phyloP scores from a whole-genome alignment of 495 filamentous ascomycete species.

The Evansstolkia leycettana region DNA sequence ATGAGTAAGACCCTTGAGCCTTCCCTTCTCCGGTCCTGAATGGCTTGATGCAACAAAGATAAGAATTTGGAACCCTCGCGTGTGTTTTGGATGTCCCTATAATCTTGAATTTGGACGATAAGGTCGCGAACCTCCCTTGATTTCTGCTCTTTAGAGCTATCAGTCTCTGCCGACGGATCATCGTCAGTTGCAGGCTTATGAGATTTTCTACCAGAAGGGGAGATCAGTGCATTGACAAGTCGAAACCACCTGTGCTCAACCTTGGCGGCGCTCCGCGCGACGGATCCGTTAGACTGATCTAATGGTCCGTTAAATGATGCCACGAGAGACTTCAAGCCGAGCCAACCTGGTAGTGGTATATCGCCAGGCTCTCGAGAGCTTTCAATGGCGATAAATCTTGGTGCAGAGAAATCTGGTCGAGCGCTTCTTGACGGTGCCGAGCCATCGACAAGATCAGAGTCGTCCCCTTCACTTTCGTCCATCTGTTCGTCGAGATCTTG shows the following conservation, averaged over 20 bases:
- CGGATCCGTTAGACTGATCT: slow-evolving; percentile 11
- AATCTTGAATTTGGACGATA: slow-evolving; percentile 77
- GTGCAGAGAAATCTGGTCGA: slow-evolving; percentile 9
- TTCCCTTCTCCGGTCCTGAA: slow-evolving; percentile 52
- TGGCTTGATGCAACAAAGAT: slow-evolving; percentile 50
- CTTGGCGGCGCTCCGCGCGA: slow-evolving; percentile 7
- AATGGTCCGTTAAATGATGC: slow-evolving; percentile 22
- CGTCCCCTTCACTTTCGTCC: slow-evolving; percentile 28
- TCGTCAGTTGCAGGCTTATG: slow-evolving; percentile 2
- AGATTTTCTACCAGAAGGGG: slow-evolving; percentile 9
- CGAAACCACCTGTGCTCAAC: slow-evolving; percentile 21
- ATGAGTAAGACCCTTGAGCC: slow-evolving; percentile 67
- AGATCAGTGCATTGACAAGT: slow-evolving; percentile 25
- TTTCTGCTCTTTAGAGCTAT: slow-evolving; percentile 6
- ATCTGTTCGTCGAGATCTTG: slow-evolving; percentile 22
- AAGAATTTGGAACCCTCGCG: slow-evolving; percentile 52
- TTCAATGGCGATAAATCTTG: slow-evolving; percentile 30
- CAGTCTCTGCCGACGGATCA: slow-evolving; percentile 2
- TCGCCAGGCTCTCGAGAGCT: slow-evolving; percentile 21
- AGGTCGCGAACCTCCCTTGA: slow-evolving; percentile 19
- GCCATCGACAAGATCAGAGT: slow-evolving; percentile 23
- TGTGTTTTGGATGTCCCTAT: slow-evolving; percentile 56
- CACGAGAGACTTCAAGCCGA: slow-evolving; percentile 25
- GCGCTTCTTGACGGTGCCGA: slow-evolving; percentile 9
- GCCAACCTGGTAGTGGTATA: slow-evolving; percentile 21